Percentiles rank a stretch among this genome's conserved stretches.
Conservation (phyloP, 768 basidiomycete genomes). For the Collybia mongolica region DNA sequence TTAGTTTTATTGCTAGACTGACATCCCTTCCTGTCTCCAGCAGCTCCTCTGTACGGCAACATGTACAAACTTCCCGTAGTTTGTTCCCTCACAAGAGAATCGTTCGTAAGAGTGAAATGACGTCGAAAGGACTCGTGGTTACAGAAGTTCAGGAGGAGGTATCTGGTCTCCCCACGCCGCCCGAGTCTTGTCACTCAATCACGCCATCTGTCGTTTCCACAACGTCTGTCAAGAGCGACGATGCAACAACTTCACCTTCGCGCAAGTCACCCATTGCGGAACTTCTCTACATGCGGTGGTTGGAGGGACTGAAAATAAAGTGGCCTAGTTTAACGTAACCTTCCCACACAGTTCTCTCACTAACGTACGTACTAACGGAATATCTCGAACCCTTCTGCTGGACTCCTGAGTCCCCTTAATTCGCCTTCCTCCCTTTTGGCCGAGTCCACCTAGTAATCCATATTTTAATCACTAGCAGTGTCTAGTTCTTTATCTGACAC, state of each 20-base stretch:
- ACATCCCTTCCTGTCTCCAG: slow-evolving; percentile 34
- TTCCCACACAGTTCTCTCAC: too few species aligned
- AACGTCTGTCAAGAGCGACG: slow-evolving; percentile 28
- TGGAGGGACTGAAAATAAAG: slow-evolving; percentile 87
- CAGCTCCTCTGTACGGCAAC: slow-evolving; percentile 73
- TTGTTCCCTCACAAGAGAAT: slow-evolving; percentile 83
- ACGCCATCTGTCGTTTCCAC: slow-evolving; percentile 16
- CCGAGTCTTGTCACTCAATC: slow-evolving; percentile 27
- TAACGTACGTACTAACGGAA: too few species aligned
- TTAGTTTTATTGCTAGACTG: slow-evolving; percentile 5
- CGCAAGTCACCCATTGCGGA: slow-evolving; percentile 91
- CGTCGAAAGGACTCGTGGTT: slow-evolving; percentile 77
- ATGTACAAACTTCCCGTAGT: slow-evolving; percentile 77
- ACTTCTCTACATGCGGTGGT: slow-evolving; percentile 95
- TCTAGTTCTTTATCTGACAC: too few species aligned
- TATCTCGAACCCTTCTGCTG: not conserved
- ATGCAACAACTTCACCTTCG: slow-evolving; percentile 34
- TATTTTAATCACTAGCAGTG: not conserved
- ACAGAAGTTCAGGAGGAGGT: slow-evolving; percentile 81
- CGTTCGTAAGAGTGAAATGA: slow-evolving; percentile 82
- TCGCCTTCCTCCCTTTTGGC: not conserved
- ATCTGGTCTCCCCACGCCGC: slow-evolving; percentile 41
- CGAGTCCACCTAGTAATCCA: not conserved
- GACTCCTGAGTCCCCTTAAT: not conserved
- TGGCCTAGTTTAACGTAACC: slow-evolving; percentile 71